phyloP scores from a whole-genome alignment of 257 asterid genomes.

The Plantago elongata region DNA sequence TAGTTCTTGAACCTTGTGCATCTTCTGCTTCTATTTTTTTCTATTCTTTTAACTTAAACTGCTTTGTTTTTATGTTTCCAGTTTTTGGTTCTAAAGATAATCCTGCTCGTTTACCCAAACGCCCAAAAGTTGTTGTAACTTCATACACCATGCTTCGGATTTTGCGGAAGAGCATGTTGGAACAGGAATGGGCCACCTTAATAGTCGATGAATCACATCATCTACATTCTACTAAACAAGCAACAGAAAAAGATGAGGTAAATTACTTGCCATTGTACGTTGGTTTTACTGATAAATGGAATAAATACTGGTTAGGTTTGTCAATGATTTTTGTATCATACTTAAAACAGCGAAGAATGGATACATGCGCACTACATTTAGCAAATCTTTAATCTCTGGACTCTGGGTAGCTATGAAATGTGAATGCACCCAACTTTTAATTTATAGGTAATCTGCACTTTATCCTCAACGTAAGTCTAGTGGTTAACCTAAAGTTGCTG shows the following conservation, averaged over 20 bases:
- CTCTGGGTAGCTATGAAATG: no score
- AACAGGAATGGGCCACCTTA: constrained; percentile 76
- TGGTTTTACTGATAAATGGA: not conserved
- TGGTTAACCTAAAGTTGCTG: no score
- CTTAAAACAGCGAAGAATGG: no score
- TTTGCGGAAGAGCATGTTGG: constrained; percentile 63
- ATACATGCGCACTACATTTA: no score
- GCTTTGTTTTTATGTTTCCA: constrained; percentile 30
- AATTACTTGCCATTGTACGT: constrained; percentile 7
- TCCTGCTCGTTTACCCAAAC: constrained; percentile 64
- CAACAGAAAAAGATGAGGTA: constrained; percentile 80
- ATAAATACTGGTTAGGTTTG: no score
- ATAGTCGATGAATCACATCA: constrained; percentile 95
- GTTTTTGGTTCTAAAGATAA: constrained; percentile 81
- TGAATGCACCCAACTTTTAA: no score
- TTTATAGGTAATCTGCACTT: no score
- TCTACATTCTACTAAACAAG: constrained; percentile 63
- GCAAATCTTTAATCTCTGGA: no score
- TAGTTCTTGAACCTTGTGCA: no score
- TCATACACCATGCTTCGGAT: constrained; percentile 92
- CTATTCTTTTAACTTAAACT: not conserved
- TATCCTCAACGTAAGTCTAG: no score
- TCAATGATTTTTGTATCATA: no score
- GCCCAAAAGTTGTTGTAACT: constrained; percentile 71
- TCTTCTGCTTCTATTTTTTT: not conserved